A percentile compares a stretch with the other conserved stretches of the same genome.
phyloP scores from a whole-genome alignment of 2,329 filamentous ascomycete genomes.

The Fusarium sp. region DNA sequence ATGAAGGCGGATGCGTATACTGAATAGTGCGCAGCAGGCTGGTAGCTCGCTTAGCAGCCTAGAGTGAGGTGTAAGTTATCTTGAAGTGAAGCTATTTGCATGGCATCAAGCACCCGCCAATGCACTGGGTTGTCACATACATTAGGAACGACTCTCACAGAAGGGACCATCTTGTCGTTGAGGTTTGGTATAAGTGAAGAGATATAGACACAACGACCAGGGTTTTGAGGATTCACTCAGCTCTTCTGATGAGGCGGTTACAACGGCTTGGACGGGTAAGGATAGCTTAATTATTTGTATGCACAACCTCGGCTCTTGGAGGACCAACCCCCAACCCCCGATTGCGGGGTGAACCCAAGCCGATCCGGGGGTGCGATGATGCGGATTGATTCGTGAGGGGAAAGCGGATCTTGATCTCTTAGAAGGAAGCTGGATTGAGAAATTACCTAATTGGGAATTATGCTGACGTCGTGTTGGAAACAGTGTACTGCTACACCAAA shows the following conservation, averaged over 20 bases:
- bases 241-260: conserved; percentile 15
- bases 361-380: conserved; percentile 34
- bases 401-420: conserved; percentile 31
- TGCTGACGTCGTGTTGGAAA: conserved; percentile 10
- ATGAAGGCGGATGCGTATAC: conserved; percentile 85
- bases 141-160: conserved; percentile 50
- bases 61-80: conserved; percentile 5
- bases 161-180: conserved; percentile 43
- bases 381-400: conserved; percentile 35
- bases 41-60: conserved; percentile 72
- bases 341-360: conserved; percentile 35
- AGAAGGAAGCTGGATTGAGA: conserved; percentile 29
- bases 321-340: conserved; percentile 33
- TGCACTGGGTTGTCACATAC: conserved; percentile 40
- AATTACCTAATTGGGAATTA: conserved; percentile 25
- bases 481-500: not conserved
- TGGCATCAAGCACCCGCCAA: not conserved
- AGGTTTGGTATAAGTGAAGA: conserved; percentile 1
- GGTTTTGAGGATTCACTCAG: conserved; percentile 9
- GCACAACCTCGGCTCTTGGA: conserved; percentile 38
- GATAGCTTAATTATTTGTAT: conserved; percentile 14
- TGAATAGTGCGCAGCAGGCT: conserved; percentile 89
- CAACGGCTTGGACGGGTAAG: conserved; percentile 17
- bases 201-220: not conserved
- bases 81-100: not conserved